Evolutionary conservation across 371 early-diverging fungal species (phyloP), one percentile per base, ranked within the genome.

Genomic region (Batkoa obscura): DNA sequence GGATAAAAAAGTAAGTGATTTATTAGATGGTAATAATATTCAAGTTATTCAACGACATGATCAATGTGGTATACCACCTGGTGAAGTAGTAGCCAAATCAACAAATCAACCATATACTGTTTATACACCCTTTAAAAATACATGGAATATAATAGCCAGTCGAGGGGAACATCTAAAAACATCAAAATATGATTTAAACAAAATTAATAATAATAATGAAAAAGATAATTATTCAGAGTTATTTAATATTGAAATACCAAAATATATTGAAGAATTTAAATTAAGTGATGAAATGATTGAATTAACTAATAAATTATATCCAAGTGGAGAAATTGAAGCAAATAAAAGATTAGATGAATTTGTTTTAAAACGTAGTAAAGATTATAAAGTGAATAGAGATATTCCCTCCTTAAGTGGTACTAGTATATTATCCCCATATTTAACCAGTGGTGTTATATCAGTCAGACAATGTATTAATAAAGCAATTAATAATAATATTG

Each of bases 31-130:
- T 0, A 30, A 54, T 1, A 58, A 57, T 34, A 58, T 72, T 6
- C 53, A 60, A 38, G 64, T 69, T 30, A 43, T 58, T 17, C 58
- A 43, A 3, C 61, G 32, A 37, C 71, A 80, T 35, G 76, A 75
- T 55, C 79, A 80, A 59, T 75, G 72, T 51, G 59, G 78, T 32
- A 62, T 78, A 0, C 57, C 59, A 5, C 80, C 83, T 1, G 68
- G 71, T 8, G 53, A 59, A 5, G 50, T 77, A 2, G 37, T 50
- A 55, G 71, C 66, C 33, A 66, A 72, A 69, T 60, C 72, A 60
- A 58, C 3, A 57, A 55, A 2, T 48, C 59, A 62, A 1, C 62
- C 62, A 12, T 68, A 62, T 46, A 59, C 61, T 4, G 60, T 66
- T 3, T 72, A 64, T 43, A 61, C 61, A 3, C 61, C 61, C 0